These are phyloP conservation scores for Trametes cubensis DNA, from an alignment of 768 basidiomycete species.

Conservation along the genomic window DNA sequence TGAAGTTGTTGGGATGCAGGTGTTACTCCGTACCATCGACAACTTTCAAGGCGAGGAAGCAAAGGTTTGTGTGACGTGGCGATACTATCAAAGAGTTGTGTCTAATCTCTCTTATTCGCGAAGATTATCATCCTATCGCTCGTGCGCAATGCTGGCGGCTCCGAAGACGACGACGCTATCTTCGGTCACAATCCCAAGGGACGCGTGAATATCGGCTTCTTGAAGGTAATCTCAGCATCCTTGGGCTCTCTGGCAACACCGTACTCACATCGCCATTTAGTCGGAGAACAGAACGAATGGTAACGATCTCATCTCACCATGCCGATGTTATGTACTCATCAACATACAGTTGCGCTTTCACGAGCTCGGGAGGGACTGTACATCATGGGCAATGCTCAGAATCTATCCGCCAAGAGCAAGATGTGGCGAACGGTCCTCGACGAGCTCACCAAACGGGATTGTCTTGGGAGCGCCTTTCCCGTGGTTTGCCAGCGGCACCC, in stretches of 20 bases:
- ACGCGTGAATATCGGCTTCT: slow-evolving; percentile 60
- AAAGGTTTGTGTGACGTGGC: slow-evolving; percentile 38
- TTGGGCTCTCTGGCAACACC: no score
- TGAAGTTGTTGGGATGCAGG: slow-evolving; percentile 38
- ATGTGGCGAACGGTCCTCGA: slow-evolving; percentile 64
- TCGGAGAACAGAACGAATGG: slow-evolving; percentile 60
- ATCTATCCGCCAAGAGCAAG: slow-evolving; percentile 49
- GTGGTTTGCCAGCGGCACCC: slow-evolving; percentile 59
- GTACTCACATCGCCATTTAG: slow-evolving; percentile 31
- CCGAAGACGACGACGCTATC: slow-evolving; percentile 40
- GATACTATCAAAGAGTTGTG: no score
- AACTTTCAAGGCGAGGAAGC: slow-evolving; percentile 80
- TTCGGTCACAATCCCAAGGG: slow-evolving; percentile 18
- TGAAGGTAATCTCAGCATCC: slow-evolving; percentile 52
- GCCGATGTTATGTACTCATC: slow-evolving; percentile 2
- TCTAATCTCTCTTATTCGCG: no score
- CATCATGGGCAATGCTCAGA: slow-evolving; percentile 67
- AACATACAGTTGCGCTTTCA: slow-evolving; percentile 62
- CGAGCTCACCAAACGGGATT: slow-evolving; percentile 50
- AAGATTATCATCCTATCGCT: slow-evolving; percentile 73
- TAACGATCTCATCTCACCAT: slow-evolving; percentile 21
- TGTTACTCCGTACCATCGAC: slow-evolving; percentile 72
- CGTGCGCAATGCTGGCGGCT: slow-evolving; percentile 67
- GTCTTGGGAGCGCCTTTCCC: slow-evolving; percentile 56
- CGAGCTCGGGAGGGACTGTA: slow-evolving; percentile 74